Conservation (phyloP, 164 flowering plant genomes). For the Kalanchoe fedtschenkoi region DNA sequence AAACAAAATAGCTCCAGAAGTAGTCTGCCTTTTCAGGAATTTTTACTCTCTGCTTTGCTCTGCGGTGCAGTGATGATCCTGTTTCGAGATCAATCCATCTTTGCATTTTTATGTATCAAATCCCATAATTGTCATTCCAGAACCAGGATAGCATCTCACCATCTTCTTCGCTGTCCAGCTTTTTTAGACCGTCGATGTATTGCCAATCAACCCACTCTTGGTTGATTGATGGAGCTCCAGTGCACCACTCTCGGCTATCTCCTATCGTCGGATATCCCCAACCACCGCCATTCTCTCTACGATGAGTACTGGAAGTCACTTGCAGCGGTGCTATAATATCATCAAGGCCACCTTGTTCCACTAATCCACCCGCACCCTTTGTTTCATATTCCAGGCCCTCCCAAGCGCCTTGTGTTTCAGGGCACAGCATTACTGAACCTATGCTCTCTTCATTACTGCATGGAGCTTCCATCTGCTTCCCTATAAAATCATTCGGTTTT, state of each 20-base stretch:
- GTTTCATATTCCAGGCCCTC: background rate
- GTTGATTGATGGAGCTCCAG: too few species aligned
- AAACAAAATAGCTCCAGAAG: too few species aligned
- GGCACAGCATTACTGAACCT: background rate
- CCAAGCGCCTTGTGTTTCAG: background rate
- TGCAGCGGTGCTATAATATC: background rate
- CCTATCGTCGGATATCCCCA: too few species aligned
- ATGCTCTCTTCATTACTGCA: constrained; percentile 1
- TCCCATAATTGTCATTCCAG: background rate
- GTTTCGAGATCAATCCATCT: background rate
- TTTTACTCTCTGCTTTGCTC: too few species aligned
- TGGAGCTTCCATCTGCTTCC: background rate
- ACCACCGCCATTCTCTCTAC: background rate
- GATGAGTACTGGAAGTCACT: background rate
- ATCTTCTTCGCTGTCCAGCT: background rate
- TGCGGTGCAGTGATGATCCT: too few species aligned
- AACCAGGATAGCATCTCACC: background rate
- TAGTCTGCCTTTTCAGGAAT: too few species aligned
- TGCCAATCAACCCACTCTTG: background rate
- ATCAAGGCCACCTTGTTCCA: background rate
- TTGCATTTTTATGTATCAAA: background rate
- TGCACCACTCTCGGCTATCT: too few species aligned
- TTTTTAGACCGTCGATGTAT: background rate
- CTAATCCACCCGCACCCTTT: background rate
- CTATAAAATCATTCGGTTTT: too few species aligned